Conservation (phyloP, 768 basidiomycete genomes). For the Leccinum imitatum region DNA sequence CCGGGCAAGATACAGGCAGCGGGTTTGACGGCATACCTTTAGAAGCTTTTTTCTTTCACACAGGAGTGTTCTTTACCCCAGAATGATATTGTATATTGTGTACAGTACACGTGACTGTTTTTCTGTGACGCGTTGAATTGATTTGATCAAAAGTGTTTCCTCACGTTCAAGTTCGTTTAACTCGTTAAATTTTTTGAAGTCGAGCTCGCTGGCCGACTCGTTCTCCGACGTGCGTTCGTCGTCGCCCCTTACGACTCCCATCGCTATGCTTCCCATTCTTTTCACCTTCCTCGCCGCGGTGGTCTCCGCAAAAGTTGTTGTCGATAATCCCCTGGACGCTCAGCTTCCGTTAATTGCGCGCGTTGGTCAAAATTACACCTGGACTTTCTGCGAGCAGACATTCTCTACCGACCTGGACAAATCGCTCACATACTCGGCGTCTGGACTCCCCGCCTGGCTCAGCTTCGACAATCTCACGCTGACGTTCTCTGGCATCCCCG, state of each 20-base stretch:
- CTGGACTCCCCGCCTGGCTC: constrained; percentile 72
- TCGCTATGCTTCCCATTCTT: constrained; percentile 66
- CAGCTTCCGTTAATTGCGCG: constrained; percentile 84
- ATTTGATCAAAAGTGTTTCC: constrained; percentile 6
- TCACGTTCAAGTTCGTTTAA: neutral
- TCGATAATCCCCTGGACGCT: constrained; percentile 59
- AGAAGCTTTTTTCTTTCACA: constrained; percentile 27
- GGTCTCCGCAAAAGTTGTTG: constrained; percentile 45
- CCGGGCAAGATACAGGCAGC: constrained; percentile 80
- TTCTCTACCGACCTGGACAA: constrained; percentile 52
- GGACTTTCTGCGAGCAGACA: constrained; percentile 65
- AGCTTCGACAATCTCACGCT: constrained; percentile 59
- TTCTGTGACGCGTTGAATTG: constrained; percentile 13
- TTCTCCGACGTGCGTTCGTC: constrained; percentile 36
- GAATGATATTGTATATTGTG: constrained; percentile 3
- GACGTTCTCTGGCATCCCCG: constrained; percentile 72
- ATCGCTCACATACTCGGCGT: constrained; percentile 51
- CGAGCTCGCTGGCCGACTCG: constrained; percentile 64
- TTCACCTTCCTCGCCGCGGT: constrained; percentile 45
- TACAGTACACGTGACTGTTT: constrained; percentile 33
- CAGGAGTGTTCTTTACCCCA: neutral
- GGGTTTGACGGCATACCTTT: constrained; percentile 60
- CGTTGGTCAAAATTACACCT: constrained; percentile 59
- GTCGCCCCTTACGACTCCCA: constrained; percentile 49
- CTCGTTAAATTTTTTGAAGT: constrained; percentile 21